Evolutionary conservation across 1,139 yeast genomes (phyloP), one percentile per base, ranked within the genome.

Genomic region (Dujonia santamariae): DNA sequence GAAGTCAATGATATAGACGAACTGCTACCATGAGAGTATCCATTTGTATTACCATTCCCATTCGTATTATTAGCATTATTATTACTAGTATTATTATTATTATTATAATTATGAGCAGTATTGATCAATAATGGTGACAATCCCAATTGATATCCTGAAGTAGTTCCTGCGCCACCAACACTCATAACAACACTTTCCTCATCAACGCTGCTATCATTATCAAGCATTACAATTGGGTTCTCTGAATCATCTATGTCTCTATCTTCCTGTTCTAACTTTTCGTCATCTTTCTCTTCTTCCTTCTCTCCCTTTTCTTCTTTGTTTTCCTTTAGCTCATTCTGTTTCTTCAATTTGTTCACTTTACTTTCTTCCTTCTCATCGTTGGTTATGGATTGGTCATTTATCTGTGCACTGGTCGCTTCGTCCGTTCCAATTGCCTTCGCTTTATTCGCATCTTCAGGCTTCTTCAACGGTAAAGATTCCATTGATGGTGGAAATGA

Each of bases 401-500:
- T 11, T 14, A 11, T 7, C 6, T 15, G 28, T 11, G n/a, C 32
- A 16, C 7, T 14, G 6, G 7, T 18, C 13, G 32, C n/a, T 13
- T 12, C 26, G 5, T 11, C 18, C 18, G 8, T 15, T 7, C 12
- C 27, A 6, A 11, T 12, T 6, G 8, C 12, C 8, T 12, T 18
- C 4, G 27, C n/a, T 9, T n/a, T 23, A 7, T 11, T 19, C 22
- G 7, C 22, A 11, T 19, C 22, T 19, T 13, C 28, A 7, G 18
- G 16, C 16, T 7, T 21, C 16, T 26, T 11, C 13, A 43, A 26
- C 6, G 46, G 51, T 18, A 60, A 45, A 4, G 61, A 54, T 13
- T 66, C 74, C 1, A 55, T 45, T 4, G 72, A 64, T 1, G 72
- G 62, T 2, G 73, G 73, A 39, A 67, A 63, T 7, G 72, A 63